Evolutionary conservation across 1,139 yeast genomes (phyloP), one percentile per base, ranked within the genome.

Genomic region (Saccharomyces uvarum): DNA sequence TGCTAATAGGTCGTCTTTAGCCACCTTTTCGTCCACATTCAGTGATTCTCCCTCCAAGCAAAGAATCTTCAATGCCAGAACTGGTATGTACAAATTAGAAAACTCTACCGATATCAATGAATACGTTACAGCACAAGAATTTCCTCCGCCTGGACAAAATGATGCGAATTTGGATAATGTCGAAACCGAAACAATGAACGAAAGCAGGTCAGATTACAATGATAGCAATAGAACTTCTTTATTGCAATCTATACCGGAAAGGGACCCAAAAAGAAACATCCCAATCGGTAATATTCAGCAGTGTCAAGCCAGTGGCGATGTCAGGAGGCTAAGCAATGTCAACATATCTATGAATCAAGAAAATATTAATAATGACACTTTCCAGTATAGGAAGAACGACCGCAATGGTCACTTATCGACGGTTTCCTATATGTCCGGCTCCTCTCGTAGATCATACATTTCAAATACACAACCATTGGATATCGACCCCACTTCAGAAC

Each of bases 81-180:
- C 56, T 6, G 63, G 63, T 8, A 47, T 64, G 50, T 65, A 63
- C 47, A 58, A 59, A 47, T 55, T 65, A 16, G 67, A 60, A 42
- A 60, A 62, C 29, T 54, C 56, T 8, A 62, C 66, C 7, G 63
- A 64, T 49, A 61, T 61, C 14, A 56, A 56, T 24, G 63, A 54
- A 13, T 64, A 59, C 48, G 66, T 62, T 1, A 62, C 65, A 2
- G 70, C 69, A 2, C 62, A 63, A 44, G 68, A 64, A 46, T 61
- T 65, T 44, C 62, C 48, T 13, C 9, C 44, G 8, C 26, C 56
- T 11, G 44, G n/a, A 38, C 21, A 38, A 9, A 6, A 38, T 38
- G 11, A 19, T 4, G 21, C 24, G 5, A 38, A 38, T 38, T 9
- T 9, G 3, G 51, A 48, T 29, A 49, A 48, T 28, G 44, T 28